Evolutionary conservation across 2,329 filamentous ascomycete species (phyloP), one percentile per base, ranked within the genome.

Genomic region (Diaporthe humulicola): DNA sequence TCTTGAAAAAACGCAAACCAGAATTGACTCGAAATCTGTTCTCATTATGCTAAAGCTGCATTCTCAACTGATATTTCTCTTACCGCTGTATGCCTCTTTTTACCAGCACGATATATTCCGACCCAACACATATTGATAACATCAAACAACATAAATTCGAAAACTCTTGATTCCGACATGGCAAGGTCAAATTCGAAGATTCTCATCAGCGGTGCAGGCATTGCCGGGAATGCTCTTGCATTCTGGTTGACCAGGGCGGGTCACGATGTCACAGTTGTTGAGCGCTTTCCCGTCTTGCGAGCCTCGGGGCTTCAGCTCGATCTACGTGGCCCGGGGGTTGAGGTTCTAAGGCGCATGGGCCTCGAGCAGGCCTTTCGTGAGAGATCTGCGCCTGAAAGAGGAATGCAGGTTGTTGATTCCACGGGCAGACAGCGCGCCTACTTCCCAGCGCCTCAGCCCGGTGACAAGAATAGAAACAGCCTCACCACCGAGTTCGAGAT

Each of bases 401-500:
- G 86, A 2, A 79, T 88, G 14, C 77, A 80, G 9, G 79, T 85
- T 4, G 81, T 85, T 33, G 78, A 81, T 19, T 80, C 78, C n/a
- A 84, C 87, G 0, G 85, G 86, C 73, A 81, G 77, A 0, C 66
- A 77, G 2, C 79, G 81, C 45, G 89, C 86, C n/a, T 81, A 79
- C 3, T 82, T 88, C 52, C 78, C 80, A n/a, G 81, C 81, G 28
- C 85, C 85, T 75, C 81, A 81, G 57, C 79, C 85, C 0, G 86
- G 84, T 2, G 80, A 84, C 64, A 85, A 86, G 0, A 81, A 79
- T 40, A 77, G 77, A 33, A 86, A 89, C 77, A 81, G 80, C 12
- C 80, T 90, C 33, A 89, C 87, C 0, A 87, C 85, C 74, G 90
- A 92, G 74, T 91, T 85, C 75, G 90, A 92, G 81, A 88, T 92